These are phyloP conservation scores for Penicillium palitans DNA, from an alignment of 2,329 filamentous ascomycete genomes.

Conservation along the genomic window DNA sequence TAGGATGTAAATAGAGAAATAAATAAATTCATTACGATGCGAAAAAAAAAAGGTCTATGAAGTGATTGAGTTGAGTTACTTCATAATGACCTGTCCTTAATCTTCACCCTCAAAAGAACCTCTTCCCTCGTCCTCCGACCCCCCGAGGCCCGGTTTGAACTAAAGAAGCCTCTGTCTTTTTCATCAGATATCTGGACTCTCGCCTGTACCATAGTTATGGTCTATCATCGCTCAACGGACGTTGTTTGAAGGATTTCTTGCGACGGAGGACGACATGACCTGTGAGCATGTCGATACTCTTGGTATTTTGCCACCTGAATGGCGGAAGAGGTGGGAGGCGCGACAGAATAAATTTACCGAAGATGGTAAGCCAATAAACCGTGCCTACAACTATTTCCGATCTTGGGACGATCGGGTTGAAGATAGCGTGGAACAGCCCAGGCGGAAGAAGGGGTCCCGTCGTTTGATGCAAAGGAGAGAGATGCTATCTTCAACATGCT, in stretches of 20 bases:
- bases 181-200: constrained; percentile 43
- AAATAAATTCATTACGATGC: too few relatives aligned
- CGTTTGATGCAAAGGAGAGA: constrained; percentile 17
- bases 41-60: too few relatives aligned
- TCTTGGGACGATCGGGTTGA: constrained; percentile 18
- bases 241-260: not conserved
- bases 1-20: too few relatives aligned
- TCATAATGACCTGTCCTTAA: too few relatives aligned
- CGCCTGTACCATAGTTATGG: constrained; percentile 35
- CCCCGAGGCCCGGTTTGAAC: too few relatives aligned
- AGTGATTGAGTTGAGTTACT: too few relatives aligned
- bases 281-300: not conserved
- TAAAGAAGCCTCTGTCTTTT: too few relatives aligned
- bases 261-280: not conserved
- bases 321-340: not conserved
- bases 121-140: too few relatives aligned
- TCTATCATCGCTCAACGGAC: not conserved
- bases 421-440: constrained; percentile 19
- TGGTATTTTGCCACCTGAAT: not conserved
- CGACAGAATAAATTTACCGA: not conserved
- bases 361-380: constrained; percentile 21
- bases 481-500: constrained; percentile 25
- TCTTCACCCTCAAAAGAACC: too few relatives aligned
- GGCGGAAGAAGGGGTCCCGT: constrained; percentile 10
- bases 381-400: constrained; percentile 10